Conservation (phyloP, 1,284 basidiomycete genomes). For the Cronartium ribicola region DNA sequence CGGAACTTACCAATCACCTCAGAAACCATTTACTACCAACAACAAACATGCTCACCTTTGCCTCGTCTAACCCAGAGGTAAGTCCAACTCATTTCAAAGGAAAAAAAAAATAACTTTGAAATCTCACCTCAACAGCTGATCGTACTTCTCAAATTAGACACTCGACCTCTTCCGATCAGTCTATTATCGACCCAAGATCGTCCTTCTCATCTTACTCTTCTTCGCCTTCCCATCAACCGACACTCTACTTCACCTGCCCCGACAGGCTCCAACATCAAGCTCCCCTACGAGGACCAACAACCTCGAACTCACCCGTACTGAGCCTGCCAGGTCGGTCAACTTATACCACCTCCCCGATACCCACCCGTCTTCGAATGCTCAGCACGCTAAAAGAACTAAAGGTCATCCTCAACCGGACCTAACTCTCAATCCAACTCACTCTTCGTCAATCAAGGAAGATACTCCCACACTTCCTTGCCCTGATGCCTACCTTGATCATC, state of each 20-base stretch:
- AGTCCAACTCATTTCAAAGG: neutral
- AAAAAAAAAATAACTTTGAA: neutral
- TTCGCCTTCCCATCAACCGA: conserved; percentile 28
- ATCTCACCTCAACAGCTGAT: neutral
- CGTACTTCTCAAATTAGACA: neutral
- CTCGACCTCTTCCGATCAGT: conserved; percentile 34
- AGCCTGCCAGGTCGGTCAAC: neutral
- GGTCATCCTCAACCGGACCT: neutral
- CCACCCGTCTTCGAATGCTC: neutral
- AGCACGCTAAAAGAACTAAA: neutral
- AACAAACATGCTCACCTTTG: conserved; percentile 6
- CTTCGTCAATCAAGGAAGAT: neutral
- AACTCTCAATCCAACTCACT: neutral
- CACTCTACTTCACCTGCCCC: neutral
- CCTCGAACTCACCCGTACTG: too few relatives aligned
- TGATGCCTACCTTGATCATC: conserved; percentile 31
- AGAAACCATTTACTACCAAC: too few relatives aligned
- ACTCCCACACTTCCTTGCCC: conserved; percentile 19
- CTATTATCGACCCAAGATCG: conserved; percentile 29
- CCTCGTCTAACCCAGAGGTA: conserved; percentile 4
- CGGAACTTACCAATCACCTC: too few relatives aligned
- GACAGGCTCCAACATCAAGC: neutral
- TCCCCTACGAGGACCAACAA: neutral
- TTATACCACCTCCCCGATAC: neutral
- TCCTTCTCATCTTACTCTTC: conserved; percentile 33